Evolutionary conservation across 176 grass and related monocot genomes (phyloP).

Genomic region (Urochloa ruziziensis): DNA sequence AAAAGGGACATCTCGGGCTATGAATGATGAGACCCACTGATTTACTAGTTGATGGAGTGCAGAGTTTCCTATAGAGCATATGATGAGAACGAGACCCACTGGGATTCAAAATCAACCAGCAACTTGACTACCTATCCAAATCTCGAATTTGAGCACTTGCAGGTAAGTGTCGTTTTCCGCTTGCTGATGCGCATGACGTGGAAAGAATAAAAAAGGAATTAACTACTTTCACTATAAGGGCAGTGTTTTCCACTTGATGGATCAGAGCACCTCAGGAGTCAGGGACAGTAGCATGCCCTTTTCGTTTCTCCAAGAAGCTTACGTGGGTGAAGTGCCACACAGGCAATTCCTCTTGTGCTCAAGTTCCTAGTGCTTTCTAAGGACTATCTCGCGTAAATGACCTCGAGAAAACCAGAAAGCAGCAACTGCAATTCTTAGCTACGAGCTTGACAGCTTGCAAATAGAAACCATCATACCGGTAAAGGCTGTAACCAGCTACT

Average conservation of each 20-base stretch:
- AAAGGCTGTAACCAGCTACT: not conserved
- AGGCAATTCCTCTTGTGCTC: too few species aligned
- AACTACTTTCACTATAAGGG: not conserved
- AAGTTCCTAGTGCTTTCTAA: not conserved
- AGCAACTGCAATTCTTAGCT: not conserved
- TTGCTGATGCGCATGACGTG: not conserved
- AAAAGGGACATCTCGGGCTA: not conserved
- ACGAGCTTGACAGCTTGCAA: not conserved
- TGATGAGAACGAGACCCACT: not conserved
- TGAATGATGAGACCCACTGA: not conserved
- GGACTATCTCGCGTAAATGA: not conserved
- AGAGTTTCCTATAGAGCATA: not conserved
- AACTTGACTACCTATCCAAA: not conserved
- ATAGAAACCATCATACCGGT: not conserved
- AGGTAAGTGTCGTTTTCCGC: not conserved
- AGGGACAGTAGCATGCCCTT: not conserved
- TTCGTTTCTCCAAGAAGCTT: not conserved
- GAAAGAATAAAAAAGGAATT: not conserved
- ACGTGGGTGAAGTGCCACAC: not conserved
- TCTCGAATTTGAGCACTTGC: not conserved
- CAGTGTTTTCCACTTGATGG: not conserved
- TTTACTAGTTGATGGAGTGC: not conserved
- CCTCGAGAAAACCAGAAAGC: not conserved
- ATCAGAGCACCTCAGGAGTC: not conserved
- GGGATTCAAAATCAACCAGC: not conserved